Evolutionary conservation across 1,139 yeast species (phyloP).

Genomic region (Saccharomyces hybrid): DNA sequence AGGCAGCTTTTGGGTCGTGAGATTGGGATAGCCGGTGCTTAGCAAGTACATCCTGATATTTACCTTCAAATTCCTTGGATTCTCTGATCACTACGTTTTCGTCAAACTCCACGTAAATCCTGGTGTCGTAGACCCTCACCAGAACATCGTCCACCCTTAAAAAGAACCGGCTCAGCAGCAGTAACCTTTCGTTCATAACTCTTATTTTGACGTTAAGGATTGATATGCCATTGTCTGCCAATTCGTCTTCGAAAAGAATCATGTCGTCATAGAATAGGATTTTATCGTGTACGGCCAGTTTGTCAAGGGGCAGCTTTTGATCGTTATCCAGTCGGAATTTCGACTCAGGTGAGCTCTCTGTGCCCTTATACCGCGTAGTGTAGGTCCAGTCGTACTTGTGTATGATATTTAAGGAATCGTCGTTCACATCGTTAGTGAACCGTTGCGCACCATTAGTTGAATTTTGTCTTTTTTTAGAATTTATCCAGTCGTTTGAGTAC

Average conservation of each 20-base stretch:
- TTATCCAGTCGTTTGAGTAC: constrained; percentile 84
- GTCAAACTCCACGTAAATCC: constrained; percentile 74
- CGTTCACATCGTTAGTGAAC: constrained; percentile 27
- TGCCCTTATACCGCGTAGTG: constrained; percentile 71
- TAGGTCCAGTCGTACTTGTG: constrained; percentile 97
- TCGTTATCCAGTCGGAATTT: constrained; percentile 23
- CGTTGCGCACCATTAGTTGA: constrained; percentile 17
- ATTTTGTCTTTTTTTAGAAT: constrained; percentile 45
- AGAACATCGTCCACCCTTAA: constrained; percentile 85
- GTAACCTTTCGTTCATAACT: constrained; percentile 78
- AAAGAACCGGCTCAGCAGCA: constrained; percentile 69
- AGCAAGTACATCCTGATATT: constrained; percentile 49
- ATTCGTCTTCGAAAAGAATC: constrained; percentile 84
- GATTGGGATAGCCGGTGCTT: constrained; percentile 33
- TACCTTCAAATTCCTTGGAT: constrained; percentile 64
- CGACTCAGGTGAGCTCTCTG: constrained; percentile 21
- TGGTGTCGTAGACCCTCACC: constrained; percentile 74
- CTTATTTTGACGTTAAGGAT: constrained; percentile 70
- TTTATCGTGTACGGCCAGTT: constrained; percentile 70
- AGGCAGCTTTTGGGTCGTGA: constrained; percentile 63
- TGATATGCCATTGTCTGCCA: constrained; percentile 92
- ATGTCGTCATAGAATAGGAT: constrained; percentile 84
- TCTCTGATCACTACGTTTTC: constrained; percentile 63
- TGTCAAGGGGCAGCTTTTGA: constrained; percentile 55
- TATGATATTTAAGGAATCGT: constrained; percentile 44